Evolutionary conservation across 1,284 basidiomycete genomes (phyloP), one percentile per base, ranked within the genome.

Genomic region (Cryptococcus jaspeensis): DNA sequence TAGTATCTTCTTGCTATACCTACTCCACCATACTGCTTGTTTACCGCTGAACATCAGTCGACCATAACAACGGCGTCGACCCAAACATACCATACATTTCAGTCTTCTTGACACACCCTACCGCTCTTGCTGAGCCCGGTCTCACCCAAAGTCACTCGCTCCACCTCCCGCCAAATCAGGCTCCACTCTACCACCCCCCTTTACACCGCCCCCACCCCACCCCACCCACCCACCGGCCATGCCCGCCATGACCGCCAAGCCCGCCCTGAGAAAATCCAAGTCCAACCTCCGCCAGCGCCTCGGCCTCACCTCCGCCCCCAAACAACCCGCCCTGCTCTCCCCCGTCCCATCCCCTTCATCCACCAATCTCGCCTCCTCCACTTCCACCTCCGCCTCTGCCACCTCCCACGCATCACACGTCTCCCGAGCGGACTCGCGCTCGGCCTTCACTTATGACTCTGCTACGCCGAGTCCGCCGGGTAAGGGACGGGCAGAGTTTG

Each of bases 221-320:
- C 35, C 7, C 28, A 37, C 37, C 35, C 18, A 11, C 7, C 22
- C 32, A 18, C 9, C 32, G 43, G 40, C 16, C 38, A 54, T 53
- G 45, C 58, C 62, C 3, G 18, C 39, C 41, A 36, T 56, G 25
- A 36, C 50, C 7, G 12, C 51, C 47, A 55, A 59, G n/a, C 67
- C 62, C 2, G 57, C 57, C 2, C 61, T 75, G 3, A 40, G 57
- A 49, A 72, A 72, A 50, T 65, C 69, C 36, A 71, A 72, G 56
- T 74, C 71, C 23, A 72, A 70, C 55, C 60, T 74, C 23, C 66
- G 71, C 15, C 68, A 74, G n/a, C 62, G 72, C 40, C 55, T 74
- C 0, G 71, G 70, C 48, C 57, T 73, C 13, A 65, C 67, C 9
- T 64, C 72, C 35, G 62, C 61, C 37, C 43, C 5, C 16, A 42